Conservation (phyloP, 2,329 filamentous ascomycete species). For the Paecilomyces fulvus region DNA sequence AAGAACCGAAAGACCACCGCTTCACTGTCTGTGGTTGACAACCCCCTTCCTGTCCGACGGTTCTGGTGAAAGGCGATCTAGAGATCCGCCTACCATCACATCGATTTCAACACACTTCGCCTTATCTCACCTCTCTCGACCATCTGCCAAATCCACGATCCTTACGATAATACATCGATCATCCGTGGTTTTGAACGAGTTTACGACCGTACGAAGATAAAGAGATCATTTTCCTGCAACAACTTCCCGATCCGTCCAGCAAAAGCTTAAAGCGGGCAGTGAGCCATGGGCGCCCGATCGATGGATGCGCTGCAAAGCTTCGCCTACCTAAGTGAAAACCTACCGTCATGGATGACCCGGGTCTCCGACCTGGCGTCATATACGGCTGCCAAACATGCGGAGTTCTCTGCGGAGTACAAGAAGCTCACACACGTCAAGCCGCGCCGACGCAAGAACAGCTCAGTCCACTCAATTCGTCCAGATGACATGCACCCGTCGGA, state of each 20-base stretch:
- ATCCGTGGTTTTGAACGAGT: background rate
- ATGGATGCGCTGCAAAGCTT: slow-evolving; percentile 40
- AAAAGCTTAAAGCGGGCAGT: background rate
- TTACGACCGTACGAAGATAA: background rate
- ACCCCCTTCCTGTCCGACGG: background rate
- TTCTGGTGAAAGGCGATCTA: background rate
- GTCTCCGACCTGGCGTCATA: slow-evolving; percentile 35
- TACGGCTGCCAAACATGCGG: slow-evolving; percentile 31
- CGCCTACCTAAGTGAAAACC: slow-evolving; percentile 33
- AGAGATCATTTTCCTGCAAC: background rate
- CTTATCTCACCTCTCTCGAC: background rate
- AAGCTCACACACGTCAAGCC: slow-evolving; percentile 21
- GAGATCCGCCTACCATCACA: background rate
- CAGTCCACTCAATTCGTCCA: slow-evolving; percentile 31
- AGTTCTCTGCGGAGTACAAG: slow-evolving; percentile 36
- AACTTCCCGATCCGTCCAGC: background rate
- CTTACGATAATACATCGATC: background rate
- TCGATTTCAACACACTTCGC: background rate
- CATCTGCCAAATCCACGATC: background rate
- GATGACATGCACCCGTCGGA: background rate
- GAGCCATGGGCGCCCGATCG: slow-evolving; percentile 3
- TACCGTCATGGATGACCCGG: slow-evolving; percentile 37
- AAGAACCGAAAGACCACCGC: background rate
- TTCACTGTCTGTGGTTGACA: background rate
- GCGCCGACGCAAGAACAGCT: slow-evolving; percentile 34